Evolutionary conservation across 495 filamentous ascomycete genomes (phyloP).

Genomic region (Xylaria longipes): DNA sequence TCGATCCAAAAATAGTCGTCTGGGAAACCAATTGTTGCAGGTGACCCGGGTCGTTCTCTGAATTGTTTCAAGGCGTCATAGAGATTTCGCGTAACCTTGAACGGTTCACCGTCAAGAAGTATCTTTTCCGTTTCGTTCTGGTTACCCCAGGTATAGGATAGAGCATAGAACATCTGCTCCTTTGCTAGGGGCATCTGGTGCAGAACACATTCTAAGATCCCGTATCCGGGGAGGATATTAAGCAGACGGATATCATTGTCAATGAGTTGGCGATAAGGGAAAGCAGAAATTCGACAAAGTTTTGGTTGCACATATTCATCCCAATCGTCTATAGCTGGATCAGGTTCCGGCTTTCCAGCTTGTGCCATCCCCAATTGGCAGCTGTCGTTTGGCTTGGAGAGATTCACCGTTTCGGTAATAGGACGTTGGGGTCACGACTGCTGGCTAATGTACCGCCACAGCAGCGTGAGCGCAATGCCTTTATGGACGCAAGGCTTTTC

Average conservation of each 20-base stretch:
- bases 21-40: neutral
- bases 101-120: neutral
- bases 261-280: neutral
- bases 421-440: neutral
- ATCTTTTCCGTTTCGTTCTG: neutral
- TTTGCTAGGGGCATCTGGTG: neutral
- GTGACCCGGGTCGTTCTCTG: neutral
- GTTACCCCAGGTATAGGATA: neutral
- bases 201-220: conserved; percentile 3
- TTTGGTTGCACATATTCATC: neutral
- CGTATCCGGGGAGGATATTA: neutral
- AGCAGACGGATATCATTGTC: conserved; percentile 6
- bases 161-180: conserved; percentile 8
- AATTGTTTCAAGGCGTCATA: neutral
- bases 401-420: neutral
- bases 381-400: neutral
- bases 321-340: neutral
- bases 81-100: neutral
- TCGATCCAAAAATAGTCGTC: conserved; percentile 14
- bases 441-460: neutral
- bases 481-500: neutral
- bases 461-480: neutral
- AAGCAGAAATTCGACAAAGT: neutral
- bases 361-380: neutral
- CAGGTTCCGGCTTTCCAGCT: neutral